phyloP scores from a whole-genome alignment of 108 stramenopile species.

The Nannochloropsis granulata region DNA sequence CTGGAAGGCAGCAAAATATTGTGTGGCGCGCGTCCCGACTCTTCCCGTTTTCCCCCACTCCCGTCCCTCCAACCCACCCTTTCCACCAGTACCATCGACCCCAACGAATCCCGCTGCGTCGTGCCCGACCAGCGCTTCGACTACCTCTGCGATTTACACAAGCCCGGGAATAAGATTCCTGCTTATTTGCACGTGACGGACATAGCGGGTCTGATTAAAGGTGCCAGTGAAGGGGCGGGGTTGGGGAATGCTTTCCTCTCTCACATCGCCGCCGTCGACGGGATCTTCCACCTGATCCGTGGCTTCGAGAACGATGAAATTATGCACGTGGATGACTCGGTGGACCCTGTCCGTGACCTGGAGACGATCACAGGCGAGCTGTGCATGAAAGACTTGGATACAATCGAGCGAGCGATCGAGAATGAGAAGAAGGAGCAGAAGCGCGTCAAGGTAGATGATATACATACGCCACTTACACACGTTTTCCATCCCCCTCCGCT shows the following conservation, averaged over 20 bases:
- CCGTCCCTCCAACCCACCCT: background rate
- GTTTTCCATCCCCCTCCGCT: background rate
- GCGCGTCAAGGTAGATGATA: background rate
- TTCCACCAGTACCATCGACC: conserved; percentile 42
- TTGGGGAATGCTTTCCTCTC: conserved; percentile 96
- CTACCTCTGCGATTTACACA: conserved; percentile 69
- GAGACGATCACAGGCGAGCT: conserved; percentile 95
- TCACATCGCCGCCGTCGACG: conserved; percentile 94
- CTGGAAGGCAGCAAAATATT: background rate
- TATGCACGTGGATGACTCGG: conserved; percentile 94
- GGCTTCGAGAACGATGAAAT: conserved; percentile 95
- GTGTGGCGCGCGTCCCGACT: background rate
- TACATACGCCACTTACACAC: background rate
- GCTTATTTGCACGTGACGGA: conserved; percentile 89
- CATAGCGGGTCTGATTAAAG: conserved; percentile 95
- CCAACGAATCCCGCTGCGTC: conserved; percentile 81
- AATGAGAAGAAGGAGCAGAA: conserved; percentile 57
- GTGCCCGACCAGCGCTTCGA: conserved; percentile 97
- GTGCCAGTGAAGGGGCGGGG: conserved; percentile 95
- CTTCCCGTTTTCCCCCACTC: background rate
- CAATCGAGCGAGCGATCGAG: conserved; percentile 47
- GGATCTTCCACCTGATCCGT: conserved; percentile 87
- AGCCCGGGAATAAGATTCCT: conserved; percentile 55
- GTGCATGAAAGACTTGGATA: conserved; percentile 67
- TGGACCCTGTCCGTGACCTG: conserved; percentile 97